Evolutionary conservation across 805 yeast species (phyloP), one percentile per base, ranked within the genome.

Genomic region (Metschnikowia peoriensis): DNA sequence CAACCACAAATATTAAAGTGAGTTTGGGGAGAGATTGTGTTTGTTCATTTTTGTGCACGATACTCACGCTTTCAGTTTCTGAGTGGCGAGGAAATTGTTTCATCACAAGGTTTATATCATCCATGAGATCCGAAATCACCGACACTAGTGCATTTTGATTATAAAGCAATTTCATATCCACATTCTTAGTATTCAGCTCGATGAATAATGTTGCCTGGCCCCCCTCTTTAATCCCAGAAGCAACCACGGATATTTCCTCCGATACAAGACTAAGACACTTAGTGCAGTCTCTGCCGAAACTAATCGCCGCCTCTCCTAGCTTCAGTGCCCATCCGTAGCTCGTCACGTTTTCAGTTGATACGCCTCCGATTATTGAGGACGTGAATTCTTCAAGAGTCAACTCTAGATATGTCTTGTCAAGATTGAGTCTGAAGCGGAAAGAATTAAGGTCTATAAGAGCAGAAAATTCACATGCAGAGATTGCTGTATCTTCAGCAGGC

Each of bases 81-180:
- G 15, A 27, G 7, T 5, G 10, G 17, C 39, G 12, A 8, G 29
- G 17, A 3, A 22, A 6, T 15, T 28, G 12, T 17, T 42, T 37
- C 28, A 27, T 14, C 28, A 41, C 41, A 8, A 35, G 34, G n/a
- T 41, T 11, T 32, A 41, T 17, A 15, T 38, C 43, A 7, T 47
- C 46, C 44, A 38, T n/a, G n/a, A 38, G 28, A n/a, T 38, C 38
- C 35, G 17, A 22, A 7, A 52, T 41, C 7, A 45, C 45, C 1
- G 28, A 5, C 2, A 11, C 16, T 14, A 55, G 51, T 12, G 49
- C 38, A 6, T 44, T 44, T 14, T 38, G 47, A n/a, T 45, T 35
- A 16, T 56, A 54, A 14, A 51, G 42, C 0, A 57, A 8, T n/a
- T 51, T 47, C 27, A 56, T 11, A 6, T 53, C 57, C 11, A 50